Base-by-base conservation (phyloP, 805 yeast genomes). In the Kodamaea nitidulidarum region DNA sequence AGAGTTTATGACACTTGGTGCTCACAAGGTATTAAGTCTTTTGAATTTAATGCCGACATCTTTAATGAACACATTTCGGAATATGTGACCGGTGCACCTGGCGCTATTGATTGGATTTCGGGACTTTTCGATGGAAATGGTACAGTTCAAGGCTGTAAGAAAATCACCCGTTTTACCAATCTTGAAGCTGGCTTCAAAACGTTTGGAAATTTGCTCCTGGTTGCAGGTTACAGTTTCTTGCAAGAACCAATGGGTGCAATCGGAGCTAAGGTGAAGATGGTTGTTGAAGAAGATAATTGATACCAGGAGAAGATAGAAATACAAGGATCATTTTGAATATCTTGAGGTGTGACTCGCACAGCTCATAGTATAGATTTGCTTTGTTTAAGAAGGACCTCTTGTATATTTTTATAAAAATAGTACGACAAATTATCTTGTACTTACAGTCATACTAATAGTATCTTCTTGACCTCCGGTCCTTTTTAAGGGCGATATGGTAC, bases 91-190 rank as follows among this genome's bases (percentile, higher is more conserved):
- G 58, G 58, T 3, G 26, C 40, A 9, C 39, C 42, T 2, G 40
- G 38, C 20, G 59, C 52, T 3, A 35, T 55, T 12, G 27, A 39
- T 7, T 56, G 56, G 55, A 22, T 56, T 9, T 33, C 44, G 25
- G 45, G 46, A 7, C 42, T 49, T 21, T 48, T 50, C 9, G 35
- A 40, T 2, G 54, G 55, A 8, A 39, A 18, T 4, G 32, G 35
- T 2, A 41, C 53, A 4, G 43, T 49, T 8, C 11, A 38, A 2
- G 59, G 60, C 2, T 56, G 61, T 35, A 26, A 35, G 7, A 44
- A 33, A 12, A 43, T 38, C 74, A 81, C 60, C 63, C 43, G 81
- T 68, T 45, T 58, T 58, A 8, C 63, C 52, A 55, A 62, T 63
- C 31, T 84, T 70, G 41, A 78, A 63, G 51, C 54, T 67, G 38